Evolutionary conservation across 352 stramenopile genomes (phyloP).

Genomic region (Elongisporangium anandrum): DNA sequence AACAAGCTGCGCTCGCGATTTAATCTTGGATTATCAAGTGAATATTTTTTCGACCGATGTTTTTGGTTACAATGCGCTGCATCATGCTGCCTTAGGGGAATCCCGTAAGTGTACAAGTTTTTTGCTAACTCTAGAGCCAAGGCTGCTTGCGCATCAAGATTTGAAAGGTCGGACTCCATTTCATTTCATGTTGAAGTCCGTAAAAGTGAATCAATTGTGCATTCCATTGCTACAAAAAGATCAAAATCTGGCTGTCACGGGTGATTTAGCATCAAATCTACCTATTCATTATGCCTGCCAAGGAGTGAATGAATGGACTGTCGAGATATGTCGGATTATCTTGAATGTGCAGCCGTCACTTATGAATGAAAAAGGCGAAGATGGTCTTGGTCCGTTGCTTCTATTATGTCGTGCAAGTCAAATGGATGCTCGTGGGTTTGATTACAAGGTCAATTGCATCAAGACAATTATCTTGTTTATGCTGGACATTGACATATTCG

Average conservation of each 20-base stretch:
- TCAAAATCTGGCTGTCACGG: slow-evolving; percentile 25
- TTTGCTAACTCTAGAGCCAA: slow-evolving; percentile 35
- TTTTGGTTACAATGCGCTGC: slow-evolving; percentile 43
- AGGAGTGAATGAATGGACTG: slow-evolving; percentile 36
- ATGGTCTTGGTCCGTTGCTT: slow-evolving; percentile 36
- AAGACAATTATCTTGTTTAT: slow-evolving; percentile 41
- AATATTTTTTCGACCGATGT: slow-evolving; percentile 46
- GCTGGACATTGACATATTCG: slow-evolving; percentile 59
- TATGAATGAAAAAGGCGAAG: slow-evolving; percentile 30
- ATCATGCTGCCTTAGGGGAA: slow-evolving; percentile 43
- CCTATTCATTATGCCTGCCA: slow-evolving; percentile 67
- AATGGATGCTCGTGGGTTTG: neutral
- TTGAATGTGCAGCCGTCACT: slow-evolving; percentile 29
- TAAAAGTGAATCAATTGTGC: slow-evolving; percentile 40
- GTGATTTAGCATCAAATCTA: slow-evolving; percentile 38
- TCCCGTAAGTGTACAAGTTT: slow-evolving; percentile 26
- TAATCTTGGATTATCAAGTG: slow-evolving; percentile 37
- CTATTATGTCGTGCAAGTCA: slow-evolving; percentile 27
- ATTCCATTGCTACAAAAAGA: slow-evolving; percentile 31
- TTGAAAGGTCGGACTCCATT: slow-evolving; percentile 45
- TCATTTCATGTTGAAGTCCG: slow-evolving; percentile 49
- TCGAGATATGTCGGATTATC: slow-evolving; percentile 43
- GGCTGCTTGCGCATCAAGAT: slow-evolving; percentile 49
- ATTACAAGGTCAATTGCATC: slow-evolving; percentile 2
- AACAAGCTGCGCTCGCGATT: slow-evolving; percentile 25